Evolutionary conservation across 2,329 filamentous ascomycete genomes (phyloP), one percentile per base, ranked within the genome.

Genomic region (Beauveria varroae): DNA sequence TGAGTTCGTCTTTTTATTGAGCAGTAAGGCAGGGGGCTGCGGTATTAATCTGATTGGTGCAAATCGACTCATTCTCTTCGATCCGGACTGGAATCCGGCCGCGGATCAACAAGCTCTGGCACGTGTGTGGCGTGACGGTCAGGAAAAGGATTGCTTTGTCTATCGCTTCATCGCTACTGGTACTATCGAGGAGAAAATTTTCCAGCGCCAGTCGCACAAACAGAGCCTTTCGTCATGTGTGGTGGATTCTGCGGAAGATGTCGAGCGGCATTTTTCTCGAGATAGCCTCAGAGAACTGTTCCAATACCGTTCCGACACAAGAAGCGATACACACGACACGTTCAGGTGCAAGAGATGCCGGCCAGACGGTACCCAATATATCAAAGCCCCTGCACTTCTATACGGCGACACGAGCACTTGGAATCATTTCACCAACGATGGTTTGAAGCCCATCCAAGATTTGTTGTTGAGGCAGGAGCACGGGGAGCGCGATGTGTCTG

Each of bases 111-210:
- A 99, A 76, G 95, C 95, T 4, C 83, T 99, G 34, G 95, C 95
- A 41, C 90, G 95, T 79, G 95, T 99, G 22, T 99, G 95, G 95
- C 90, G 95, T 80, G 95, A 99, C 69, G 95, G 95, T 0, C 95
- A 99, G 75, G 98, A 96, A 81, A 99, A 99, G 72, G 95, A 99
- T 70, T 99, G 95, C 71, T 99, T 99, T 69, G 95, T 99, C 18
- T 99, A 99, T 74, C 90, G 95, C n/a, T 99, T 99, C 77, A 99
- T 99, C 68, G 90, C 93, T 0, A 98, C 96, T 0, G 95, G 95
- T 4, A 97, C 93, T 0, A 99, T 99, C 64, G 95, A 99, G 72
- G 95, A 99, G 75, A 99, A 99, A 78, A 97, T 99, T 67, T 99
- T 99, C 78, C 95, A 99, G 74, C 88, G 96, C 10, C 95, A 99